Evolutionary conservation across 2,329 filamentous ascomycete genomes (phyloP), one percentile per base, ranked within the genome.

Genomic region (Emmonsia crescens): DNA sequence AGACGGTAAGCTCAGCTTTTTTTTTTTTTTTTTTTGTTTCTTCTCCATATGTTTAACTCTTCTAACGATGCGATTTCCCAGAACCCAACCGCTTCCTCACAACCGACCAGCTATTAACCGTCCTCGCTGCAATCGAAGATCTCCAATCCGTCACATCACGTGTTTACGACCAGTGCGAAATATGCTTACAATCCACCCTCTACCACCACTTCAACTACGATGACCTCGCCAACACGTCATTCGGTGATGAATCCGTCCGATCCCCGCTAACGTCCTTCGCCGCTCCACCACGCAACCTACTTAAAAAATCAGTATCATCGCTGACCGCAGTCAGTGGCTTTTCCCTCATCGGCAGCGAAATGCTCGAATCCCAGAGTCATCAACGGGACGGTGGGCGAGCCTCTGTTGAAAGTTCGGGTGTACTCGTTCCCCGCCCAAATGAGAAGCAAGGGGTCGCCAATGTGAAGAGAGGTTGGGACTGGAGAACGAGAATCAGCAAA

Each of bases 101-200:
- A 0, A 80, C 88, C 5, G 80, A 84, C 21, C 89, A 96, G 70
- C 86, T 93, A 67, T 87, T 91, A 67, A 81, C 81, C 21, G 79
- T 94, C 29, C 83, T 94, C 63, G 88, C 89, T 66, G 88, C 89
- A 0, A 82, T 91, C 59, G 89, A 94, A 73, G 89, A 94, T 71
- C 77, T 93, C 19, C 82, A 93, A 72, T 89, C 89, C 0, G 87
- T 94, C 19, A 82, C 86, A 5, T 82, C 84, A 21, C 83, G 87
- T 58, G 86, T 96, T 8, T 91, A 87, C 70, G 77, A 80, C 0
- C 85, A 88, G 29, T 90, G 88, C 70, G 87, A 91, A 66, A 88
- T 91, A 68, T 93, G 91, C 70, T 85, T 96, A 70, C 78, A 83
- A 64, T 83, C 91, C 0, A 88, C 91, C 5, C 77, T 96, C 27